phyloP scores from a whole-genome alignment of 805 yeast genomes.

The Nematodospora valgi region DNA sequence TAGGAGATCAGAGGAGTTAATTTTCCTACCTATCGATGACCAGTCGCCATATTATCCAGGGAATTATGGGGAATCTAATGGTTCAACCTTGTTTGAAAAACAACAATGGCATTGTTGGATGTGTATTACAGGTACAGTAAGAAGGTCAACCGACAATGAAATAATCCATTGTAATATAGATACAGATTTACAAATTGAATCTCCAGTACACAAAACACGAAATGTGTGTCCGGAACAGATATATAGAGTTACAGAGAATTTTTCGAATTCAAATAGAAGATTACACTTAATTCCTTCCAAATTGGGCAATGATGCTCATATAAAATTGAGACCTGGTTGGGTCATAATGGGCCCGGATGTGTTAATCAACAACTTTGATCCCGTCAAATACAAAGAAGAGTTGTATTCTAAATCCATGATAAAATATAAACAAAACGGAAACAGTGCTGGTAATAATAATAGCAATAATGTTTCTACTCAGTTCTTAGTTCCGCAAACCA shows the following conservation, averaged over 20 bases:
- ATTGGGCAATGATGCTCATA: slow-evolving; percentile 62
- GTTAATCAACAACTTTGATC: slow-evolving; percentile 62
- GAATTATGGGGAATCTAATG: slow-evolving; percentile 27
- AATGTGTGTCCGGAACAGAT: slow-evolving; percentile 60
- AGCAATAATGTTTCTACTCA: slow-evolving; percentile 38
- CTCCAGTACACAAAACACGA: slow-evolving; percentile 9
- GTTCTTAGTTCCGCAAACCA: slow-evolving; percentile 57
- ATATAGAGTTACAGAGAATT: slow-evolving; percentile 83
- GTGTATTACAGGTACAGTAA: slow-evolving; percentile 93
- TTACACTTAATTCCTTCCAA: slow-evolving; percentile 79
- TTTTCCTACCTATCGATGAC: slow-evolving; percentile 69
- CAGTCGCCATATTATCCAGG: slow-evolving; percentile 65
- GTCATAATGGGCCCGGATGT: slow-evolving; percentile 84
- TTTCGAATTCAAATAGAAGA: slow-evolving; percentile 76
- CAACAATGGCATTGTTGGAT: slow-evolving; percentile 97
- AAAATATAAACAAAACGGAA: slow-evolving; percentile 15
- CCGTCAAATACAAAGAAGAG: slow-evolving; percentile 28
- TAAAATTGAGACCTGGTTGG: slow-evolving; percentile 82
- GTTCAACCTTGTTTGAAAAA: slow-evolving; percentile 48
- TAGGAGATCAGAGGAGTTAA: slow-evolving; percentile 85
- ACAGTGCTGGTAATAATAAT: slow-evolving; percentile 13
- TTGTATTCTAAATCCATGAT: slow-evolving; percentile 29
- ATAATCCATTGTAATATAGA: slow-evolving; percentile 90
- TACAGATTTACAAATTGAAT: slow-evolving; percentile 79
- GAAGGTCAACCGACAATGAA: slow-evolving; percentile 79